Evolutionary conservation across 2,329 filamentous ascomycete genomes (phyloP), one percentile per base, ranked within the genome.

Genomic region (Colletotrichum karsti): DNA sequence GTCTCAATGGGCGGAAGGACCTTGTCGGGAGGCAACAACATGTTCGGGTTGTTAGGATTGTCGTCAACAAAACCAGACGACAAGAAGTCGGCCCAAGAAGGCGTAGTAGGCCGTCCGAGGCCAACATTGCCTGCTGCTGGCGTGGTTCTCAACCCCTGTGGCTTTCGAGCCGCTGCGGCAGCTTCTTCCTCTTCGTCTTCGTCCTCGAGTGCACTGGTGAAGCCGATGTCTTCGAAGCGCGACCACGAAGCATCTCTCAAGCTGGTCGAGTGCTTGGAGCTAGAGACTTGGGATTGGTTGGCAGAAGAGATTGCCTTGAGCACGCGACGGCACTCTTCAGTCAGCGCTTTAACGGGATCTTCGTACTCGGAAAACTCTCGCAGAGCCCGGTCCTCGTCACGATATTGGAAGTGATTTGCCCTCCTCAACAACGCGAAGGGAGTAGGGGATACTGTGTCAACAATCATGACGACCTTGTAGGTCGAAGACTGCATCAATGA

Each of bases 61-160:
- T 91, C 90, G 72, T 98, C 94, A 22, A 92, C 85, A 75, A 99
- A 99, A 1, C 96, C 96, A 44, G 94, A 94, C 1, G 94, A 97
- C 65, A 99, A 86, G 78, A 99, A 99, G 77, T 99, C 96, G 3
- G 96, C 96, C 96, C 96, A 99, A 0, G 96, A 98, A 1, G 96
- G 96, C 1, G 96, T 99, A 0, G 94, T 98, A 1, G 96, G 96
- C 65, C 96, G 88, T 37, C 88, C 94, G 50, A 92, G 80, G 65
- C 91, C 89, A 46, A 86, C 86, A n/a, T 80, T 86, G 57, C 88
- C 88, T 9, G 93, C 93, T 6, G 88, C 87, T 15, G 94, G 90
- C 6, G 89, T 88, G 13, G 87, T 88, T 64, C 90, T 86, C 39
- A 97, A 78, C 20, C 88, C 89, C 8, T 75, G 77, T 13, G 76